Conservation (phyloP, 164 flowering plant genomes). For the Macadamia integrifolia region DNA sequence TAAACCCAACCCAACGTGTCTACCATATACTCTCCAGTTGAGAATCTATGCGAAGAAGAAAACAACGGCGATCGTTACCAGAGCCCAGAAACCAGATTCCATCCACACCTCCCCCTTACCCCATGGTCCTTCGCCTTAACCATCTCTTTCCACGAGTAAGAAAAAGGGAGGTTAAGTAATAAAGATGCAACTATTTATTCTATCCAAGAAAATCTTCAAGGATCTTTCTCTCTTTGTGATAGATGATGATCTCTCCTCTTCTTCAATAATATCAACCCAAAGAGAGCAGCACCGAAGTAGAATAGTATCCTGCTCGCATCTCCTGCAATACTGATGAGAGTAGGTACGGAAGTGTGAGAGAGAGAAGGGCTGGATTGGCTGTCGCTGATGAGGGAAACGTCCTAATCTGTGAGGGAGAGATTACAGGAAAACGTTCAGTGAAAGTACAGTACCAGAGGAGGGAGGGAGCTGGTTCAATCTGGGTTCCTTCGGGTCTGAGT, state of each 20-base stretch:
- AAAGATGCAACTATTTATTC: background rate
- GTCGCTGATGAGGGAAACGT: conserved; percentile 1
- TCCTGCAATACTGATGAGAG: background rate
- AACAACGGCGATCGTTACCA: conserved; percentile 19
- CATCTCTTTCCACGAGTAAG: background rate
- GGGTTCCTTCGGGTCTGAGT: conserved; percentile 1
- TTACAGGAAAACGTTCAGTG: background rate
- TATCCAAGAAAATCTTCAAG: background rate
- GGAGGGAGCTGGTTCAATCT: background rate
- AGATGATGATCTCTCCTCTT: background rate
- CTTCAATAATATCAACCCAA: too few relatives aligned
- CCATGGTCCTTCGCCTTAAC: background rate
- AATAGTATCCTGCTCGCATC: background rate
- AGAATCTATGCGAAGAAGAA: conserved; percentile 22
- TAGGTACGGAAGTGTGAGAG: conserved; percentile 5
- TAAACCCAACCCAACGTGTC: conserved; percentile 20
- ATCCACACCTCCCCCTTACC: too few relatives aligned
- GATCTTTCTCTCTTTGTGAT: background rate
- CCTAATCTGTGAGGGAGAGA: conserved; percentile 6
- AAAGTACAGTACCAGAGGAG: background rate
- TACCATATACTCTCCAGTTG: background rate
- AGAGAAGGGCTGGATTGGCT: background rate
- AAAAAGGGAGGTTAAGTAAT: background rate
- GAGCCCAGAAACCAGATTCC: conserved; percentile 1
- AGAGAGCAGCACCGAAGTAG: background rate